Conservation (phyloP, 1,284 basidiomycete genomes). For the Hemileia vastatrix region DNA sequence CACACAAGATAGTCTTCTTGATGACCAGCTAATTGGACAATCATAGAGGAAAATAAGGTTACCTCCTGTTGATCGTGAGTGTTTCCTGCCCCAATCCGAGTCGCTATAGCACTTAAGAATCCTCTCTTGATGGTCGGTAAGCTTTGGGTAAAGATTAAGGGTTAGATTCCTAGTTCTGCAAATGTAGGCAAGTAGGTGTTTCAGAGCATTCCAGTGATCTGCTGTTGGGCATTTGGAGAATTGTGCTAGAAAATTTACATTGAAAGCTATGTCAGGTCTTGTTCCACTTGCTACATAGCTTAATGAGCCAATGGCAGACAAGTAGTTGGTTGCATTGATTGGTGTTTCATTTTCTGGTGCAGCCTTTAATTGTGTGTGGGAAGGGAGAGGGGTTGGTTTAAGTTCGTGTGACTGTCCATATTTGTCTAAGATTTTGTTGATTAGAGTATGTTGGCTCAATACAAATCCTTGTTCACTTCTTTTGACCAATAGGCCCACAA, state of each 20-base stretch:
- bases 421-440: too few relatives aligned
- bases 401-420: too few relatives aligned
- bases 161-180: neutral
- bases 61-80: neutral
- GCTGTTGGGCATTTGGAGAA: neutral
- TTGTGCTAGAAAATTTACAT: neutral
- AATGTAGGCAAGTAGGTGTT: neutral
- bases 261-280: constrained; percentile 2
- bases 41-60: neutral
- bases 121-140: neutral
- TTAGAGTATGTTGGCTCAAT: too few relatives aligned
- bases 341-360: neutral
- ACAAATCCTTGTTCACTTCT: too few relatives aligned
- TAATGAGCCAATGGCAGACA: neutral
- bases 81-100: constrained; percentile 12
- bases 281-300: neutral
- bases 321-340: neutral
- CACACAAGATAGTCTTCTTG: constrained; percentile 1
- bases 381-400: too few relatives aligned
- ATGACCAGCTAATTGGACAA: neutral
- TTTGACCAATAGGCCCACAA: too few relatives aligned
- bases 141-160: too few relatives aligned
- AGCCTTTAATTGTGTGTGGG: too few relatives aligned
- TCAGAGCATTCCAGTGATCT: neutral
- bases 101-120: constrained; percentile 1